Conservation (phyloP, 768 basidiomycete genomes). For the Hemileccinum impolitum region DNA sequence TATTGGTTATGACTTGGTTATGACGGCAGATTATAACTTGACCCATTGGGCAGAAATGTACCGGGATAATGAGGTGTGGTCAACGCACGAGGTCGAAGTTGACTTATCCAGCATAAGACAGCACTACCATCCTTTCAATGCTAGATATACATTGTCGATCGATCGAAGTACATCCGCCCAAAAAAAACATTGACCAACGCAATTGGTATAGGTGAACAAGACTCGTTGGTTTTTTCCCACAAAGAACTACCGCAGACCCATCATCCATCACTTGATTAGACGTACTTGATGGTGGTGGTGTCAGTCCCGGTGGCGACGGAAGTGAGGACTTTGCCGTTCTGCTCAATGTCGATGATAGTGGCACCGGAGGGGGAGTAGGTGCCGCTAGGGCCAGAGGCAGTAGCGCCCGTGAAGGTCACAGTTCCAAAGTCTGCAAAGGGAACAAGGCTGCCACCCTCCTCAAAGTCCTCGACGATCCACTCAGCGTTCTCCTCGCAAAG, state of each 20-base stretch:
- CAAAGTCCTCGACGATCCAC: slow-evolving; percentile 25
- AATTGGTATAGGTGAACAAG: background rate
- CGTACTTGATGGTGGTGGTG: slow-evolving; percentile 6
- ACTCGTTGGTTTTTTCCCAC: too few relatives aligned
- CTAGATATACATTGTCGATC: too few relatives aligned
- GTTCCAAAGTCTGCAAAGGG: slow-evolving; percentile 20
- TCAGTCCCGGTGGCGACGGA: slow-evolving; percentile 4
- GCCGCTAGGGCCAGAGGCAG: slow-evolving; percentile 3
- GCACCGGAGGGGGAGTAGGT: slow-evolving; percentile 11
- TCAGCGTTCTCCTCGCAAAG: slow-evolving; percentile 19
- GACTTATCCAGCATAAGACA: too few relatives aligned
- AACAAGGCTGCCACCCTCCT: background rate
- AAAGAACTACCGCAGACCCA: background rate
- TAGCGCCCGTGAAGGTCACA: slow-evolving; percentile 13
- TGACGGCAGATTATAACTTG: too few relatives aligned
- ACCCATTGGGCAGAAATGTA: too few relatives aligned
- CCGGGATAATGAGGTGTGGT: too few relatives aligned
- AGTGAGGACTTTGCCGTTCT: slow-evolving; percentile 10
- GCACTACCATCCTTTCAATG: too few relatives aligned
- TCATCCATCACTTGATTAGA: background rate
- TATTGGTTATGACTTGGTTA: too few relatives aligned
- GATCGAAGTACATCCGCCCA: too few relatives aligned
- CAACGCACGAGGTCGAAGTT: too few relatives aligned
- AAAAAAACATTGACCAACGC: background rate
- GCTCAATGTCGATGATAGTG: slow-evolving; percentile 9